Percentiles rank a stretch among this genome's conserved stretches.
Conservation (phyloP, 1,284 basidiomycete genomes). For the Cutaneotrichosporon sp. region DNA sequence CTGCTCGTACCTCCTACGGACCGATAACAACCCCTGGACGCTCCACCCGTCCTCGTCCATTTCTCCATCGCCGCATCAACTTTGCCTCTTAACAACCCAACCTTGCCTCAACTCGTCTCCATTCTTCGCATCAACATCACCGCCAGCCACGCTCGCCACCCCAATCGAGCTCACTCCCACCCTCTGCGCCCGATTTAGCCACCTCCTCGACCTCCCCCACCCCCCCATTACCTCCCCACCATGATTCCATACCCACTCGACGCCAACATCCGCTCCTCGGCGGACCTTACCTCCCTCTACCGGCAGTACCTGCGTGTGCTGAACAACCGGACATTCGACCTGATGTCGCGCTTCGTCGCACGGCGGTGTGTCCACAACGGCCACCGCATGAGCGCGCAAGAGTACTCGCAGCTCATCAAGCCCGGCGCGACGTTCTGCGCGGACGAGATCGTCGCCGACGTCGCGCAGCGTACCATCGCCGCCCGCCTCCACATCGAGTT, state of each 20-base stretch:
- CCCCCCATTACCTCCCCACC: not conserved
- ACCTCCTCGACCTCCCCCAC: not conserved
- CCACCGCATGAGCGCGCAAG: not conserved
- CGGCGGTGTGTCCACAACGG: conserved; percentile 14
- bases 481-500: conserved; percentile 18
- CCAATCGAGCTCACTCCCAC: not conserved
- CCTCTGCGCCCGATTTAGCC: not conserved
- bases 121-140: no score
- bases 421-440: conserved; percentile 14
- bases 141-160: not conserved
- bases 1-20: not conserved
- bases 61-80: not conserved
- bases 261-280: conserved; percentile 10
- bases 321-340: conserved; percentile 18
- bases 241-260: conserved; percentile 12
- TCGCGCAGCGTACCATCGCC: conserved; percentile 14
- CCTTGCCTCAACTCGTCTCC: no score
- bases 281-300: conserved; percentile 16
- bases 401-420: conserved; percentile 10
- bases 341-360: conserved; percentile 15
- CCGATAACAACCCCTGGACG: not conserved
- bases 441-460: conserved; percentile 18
- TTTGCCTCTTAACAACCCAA: not conserved
- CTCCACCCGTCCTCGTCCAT: not conserved
- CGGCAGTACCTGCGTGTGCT: conserved; percentile 20